Base-by-base conservation (phyloP, 2,329 filamentous ascomycete genomes). In the Penicillium fuscoglaucum region DNA sequence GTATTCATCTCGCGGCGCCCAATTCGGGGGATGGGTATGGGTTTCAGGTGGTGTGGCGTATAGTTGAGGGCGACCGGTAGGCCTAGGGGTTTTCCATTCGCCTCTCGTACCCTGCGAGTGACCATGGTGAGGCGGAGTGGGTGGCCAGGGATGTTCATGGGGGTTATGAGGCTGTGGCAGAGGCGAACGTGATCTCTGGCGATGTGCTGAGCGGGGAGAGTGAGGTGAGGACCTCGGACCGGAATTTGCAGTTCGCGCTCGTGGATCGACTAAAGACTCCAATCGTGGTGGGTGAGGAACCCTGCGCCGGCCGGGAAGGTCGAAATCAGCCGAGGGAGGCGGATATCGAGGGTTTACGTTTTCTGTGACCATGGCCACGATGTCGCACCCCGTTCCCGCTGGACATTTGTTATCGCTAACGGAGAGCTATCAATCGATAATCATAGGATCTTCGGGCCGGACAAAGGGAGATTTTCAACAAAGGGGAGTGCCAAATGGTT, bases 361-460 rank as follows among this genome's bases (percentile, higher is more conserved):
- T 71, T 72, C 73, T 73, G 74, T 76, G 75, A 76, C 74, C 75
- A 77, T 77, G 72, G 75, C 74, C 75, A 77, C 75, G 67, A 68
- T 59, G 62, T 67, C 66, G 63, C 59, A 71, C 63, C 65, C 68
- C 72, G 70, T 66, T 68, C 70, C 67, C 66, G 71, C 65, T 74
- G 73, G 72, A 76, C 74, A 77, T 77, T 77, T 70, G 73, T 74
- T 69, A 62, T 62, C 66, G 62, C 48, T 57, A 49, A 43, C 37
- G 58, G 54, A 52, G 60, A 56, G 61, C 44, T 55, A 58, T 55
- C 48, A 45, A 55, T 43, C 46, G 43, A 45, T 43, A 50, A 46
- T 52, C 56, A 49, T 41, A 26, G 33, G n/a, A 21, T 17, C 26
- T 41, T 26, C 44, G 55, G 26, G 13, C 37, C 15, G 47, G 44